Percentiles rank a stretch among this genome's conserved stretches.
These are phyloP conservation scores for Alternaria consortialis DNA, from an alignment of 2,329 filamentous ascomycete genomes.

Conservation along the genomic window DNA sequence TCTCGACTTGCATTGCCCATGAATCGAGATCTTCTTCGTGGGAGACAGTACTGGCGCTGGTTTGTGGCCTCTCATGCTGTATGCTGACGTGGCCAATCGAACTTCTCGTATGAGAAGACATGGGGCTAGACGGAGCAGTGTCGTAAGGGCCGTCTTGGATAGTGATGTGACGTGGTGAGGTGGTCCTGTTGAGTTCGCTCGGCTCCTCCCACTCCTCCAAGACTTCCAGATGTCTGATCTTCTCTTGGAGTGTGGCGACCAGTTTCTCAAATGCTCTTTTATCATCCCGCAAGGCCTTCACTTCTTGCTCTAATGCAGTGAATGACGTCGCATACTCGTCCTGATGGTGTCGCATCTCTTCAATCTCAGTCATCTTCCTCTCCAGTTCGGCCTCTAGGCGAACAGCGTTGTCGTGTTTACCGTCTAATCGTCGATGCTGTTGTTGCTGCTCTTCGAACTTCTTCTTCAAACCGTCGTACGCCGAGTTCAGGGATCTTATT, in stretches of 20 bases:
- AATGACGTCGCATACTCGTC: slow-evolving; percentile 36
- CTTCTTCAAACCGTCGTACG: slow-evolving; percentile 31
- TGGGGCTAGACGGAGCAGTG: slow-evolving; percentile 19
- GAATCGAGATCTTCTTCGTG: slow-evolving; percentile 33
- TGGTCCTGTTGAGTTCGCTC: slow-evolving; percentile 14
- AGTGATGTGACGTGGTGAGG: slow-evolving; percentile 21
- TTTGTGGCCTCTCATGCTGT: slow-evolving; percentile 29
- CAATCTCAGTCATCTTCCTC: slow-evolving; percentile 39
- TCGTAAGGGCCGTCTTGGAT: slow-evolving; percentile 18
- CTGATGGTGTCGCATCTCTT: slow-evolving; percentile 36
- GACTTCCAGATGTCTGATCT: slow-evolving; percentile 38
- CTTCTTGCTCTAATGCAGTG: slow-evolving; percentile 41
- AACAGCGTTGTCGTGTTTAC: slow-evolving; percentile 17
- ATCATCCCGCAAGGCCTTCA: slow-evolving; percentile 37
- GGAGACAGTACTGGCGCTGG: slow-evolving; percentile 27
- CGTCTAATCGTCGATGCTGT: slow-evolving; percentile 18
- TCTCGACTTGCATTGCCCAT: slow-evolving; percentile 48
- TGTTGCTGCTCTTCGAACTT: slow-evolving; percentile 29
- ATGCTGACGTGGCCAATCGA: slow-evolving; percentile 20
- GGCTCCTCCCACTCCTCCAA: slow-evolving; percentile 35
- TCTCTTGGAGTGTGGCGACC: slow-evolving; percentile 43
- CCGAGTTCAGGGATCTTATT: slow-evolving; percentile 32
- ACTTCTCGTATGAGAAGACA: slow-evolving; percentile 20
- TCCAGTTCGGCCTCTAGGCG: slow-evolving; percentile 31
- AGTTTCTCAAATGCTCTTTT: slow-evolving; percentile 45